phyloP scores from a whole-genome alignment of 2,329 filamentous ascomycete genomes.

The Colletotrichum neosansevieriae region DNA sequence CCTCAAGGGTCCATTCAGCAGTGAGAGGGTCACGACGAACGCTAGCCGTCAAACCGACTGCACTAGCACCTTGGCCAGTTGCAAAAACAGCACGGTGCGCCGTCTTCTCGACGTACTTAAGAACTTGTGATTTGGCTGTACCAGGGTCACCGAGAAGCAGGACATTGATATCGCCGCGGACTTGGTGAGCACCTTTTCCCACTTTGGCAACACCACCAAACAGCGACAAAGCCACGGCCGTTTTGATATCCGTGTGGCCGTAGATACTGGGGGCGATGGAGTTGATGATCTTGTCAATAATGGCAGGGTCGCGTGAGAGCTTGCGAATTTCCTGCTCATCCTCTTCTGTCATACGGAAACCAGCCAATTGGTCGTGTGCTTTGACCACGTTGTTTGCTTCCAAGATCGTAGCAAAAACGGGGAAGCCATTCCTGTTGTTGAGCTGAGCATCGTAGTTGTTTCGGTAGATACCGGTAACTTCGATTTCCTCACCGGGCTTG shows the following conservation, averaged over 20 bases:
- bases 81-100: conserved; percentile 97
- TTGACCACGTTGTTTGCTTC: conserved; percentile 99
- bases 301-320: conserved; percentile 88
- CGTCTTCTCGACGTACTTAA: conserved; percentile 98
- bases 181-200: conserved; percentile 87
- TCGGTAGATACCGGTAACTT: conserved; percentile 95
- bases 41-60: conserved; percentile 96
- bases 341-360: conserved; percentile 94
- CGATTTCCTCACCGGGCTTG: conserved; percentile 97
- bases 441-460: conserved; percentile 98
- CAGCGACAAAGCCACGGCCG: conserved; percentile 90
- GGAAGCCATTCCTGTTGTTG: conserved; percentile 98
- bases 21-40: conserved; percentile 96
- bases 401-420: conserved; percentile 96
- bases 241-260: conserved; percentile 96
- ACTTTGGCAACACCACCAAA: conserved; percentile 95
- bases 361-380: conserved; percentile 95
- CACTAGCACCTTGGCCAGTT: conserved; percentile 95
- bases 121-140: conserved; percentile 96
- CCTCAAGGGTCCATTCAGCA: conserved; percentile 97
- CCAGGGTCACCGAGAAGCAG: conserved; percentile 95
- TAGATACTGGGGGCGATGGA: conserved; percentile 98
- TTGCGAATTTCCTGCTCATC: conserved; percentile 92
- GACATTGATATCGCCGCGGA: conserved; percentile 98
- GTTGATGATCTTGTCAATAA: conserved; percentile 91